Conservation (phyloP, 495 filamentous ascomycete genomes). For the Immersiella caudata region DNA sequence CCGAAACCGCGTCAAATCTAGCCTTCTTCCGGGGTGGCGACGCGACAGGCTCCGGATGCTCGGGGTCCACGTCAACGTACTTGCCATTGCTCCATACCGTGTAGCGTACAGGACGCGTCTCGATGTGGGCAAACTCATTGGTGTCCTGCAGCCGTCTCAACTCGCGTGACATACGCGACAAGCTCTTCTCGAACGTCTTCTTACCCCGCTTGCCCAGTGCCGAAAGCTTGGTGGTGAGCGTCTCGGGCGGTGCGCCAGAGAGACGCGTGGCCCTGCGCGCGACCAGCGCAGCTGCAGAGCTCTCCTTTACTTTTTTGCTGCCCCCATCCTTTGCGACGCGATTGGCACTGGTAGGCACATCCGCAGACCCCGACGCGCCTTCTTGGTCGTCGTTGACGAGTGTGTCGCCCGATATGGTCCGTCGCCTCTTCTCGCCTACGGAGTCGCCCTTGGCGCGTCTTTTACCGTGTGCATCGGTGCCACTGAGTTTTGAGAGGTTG, state of each 20-base stretch:
- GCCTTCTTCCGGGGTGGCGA: constrained; percentile 47
- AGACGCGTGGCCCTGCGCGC: constrained; percentile 44
- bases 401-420: constrained; percentile 47
- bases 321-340: constrained; percentile 4
- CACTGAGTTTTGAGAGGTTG: constrained; percentile 56
- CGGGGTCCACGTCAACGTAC: constrained; percentile 37
- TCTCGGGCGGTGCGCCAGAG: constrained; percentile 51
- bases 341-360: constrained; percentile 34
- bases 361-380: constrained; percentile 20
- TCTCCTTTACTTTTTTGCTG: constrained; percentile 43
- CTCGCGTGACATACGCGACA: constrained; percentile 49
- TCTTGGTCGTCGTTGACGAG: constrained; percentile 25
- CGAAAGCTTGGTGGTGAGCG: constrained; percentile 47
- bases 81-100: constrained; percentile 61
- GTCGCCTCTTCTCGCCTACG: constrained; percentile 41
- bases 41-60: constrained; percentile 24
- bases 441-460: constrained; percentile 45
- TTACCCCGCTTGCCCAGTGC: constrained; percentile 48
- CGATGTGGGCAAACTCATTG: constrained; percentile 56
- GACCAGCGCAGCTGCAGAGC: constrained; percentile 37
- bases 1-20: constrained; percentile 38
- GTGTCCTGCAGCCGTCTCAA: constrained; percentile 55
- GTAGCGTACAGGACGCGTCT: constrained; percentile 51
- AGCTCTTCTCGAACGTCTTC: constrained; percentile 46
- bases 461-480: constrained; percentile 49